Base-by-base conservation (phyloP, 2,329 filamentous ascomycete genomes). In the Sclerotinia glacialis region DNA sequence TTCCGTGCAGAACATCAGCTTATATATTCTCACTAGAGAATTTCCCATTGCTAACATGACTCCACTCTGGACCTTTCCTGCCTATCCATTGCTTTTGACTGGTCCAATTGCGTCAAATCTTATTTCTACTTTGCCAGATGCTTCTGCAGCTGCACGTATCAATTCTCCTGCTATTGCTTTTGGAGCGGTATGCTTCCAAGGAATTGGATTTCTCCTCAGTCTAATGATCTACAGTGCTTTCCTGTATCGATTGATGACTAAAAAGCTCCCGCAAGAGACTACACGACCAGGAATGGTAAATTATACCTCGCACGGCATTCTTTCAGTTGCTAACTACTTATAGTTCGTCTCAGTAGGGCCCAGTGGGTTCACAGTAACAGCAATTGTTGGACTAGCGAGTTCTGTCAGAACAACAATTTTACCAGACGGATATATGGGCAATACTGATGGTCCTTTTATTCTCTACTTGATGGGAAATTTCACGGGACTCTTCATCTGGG, bases 191-290 rank as follows among this genome's bases (percentile, higher is more conserved):
- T 79, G 82, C 0, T 78, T 82, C 0, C 84, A 86, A 71, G 84
- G 83, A 8, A 83, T 82, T 1, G 84, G 83, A 0, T 86, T 83
- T 68, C 77, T 86, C 2, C 83, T 86, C 55, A 82, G 81, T 58
- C 83, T 94, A 67, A 93, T 93, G 88, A 90, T 96, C 34, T 93
- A 92, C 69, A 86, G 89, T 1, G 90, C 92, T 60, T 95, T 93
- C 75, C 85, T 96, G 60, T 95, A 95, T 76, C 86, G 92, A 40
- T 83, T 96, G 37, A 95, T 95, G 91, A 94, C 91, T 0, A 90
- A 94, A 74, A 95, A 95, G 73, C 81, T 96, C 0, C 92, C 92
- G 0, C 83, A 85, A 65, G 91, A 94, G 74, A 87, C 84, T 52
- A 83, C 92, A 26, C 85, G 91, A 14, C 92, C 92, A 0, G 91